These are phyloP conservation scores for Chrysopogon serrulatus DNA, from an alignment of 176 grass and related monocot species.

Conservation along the genomic window DNA sequence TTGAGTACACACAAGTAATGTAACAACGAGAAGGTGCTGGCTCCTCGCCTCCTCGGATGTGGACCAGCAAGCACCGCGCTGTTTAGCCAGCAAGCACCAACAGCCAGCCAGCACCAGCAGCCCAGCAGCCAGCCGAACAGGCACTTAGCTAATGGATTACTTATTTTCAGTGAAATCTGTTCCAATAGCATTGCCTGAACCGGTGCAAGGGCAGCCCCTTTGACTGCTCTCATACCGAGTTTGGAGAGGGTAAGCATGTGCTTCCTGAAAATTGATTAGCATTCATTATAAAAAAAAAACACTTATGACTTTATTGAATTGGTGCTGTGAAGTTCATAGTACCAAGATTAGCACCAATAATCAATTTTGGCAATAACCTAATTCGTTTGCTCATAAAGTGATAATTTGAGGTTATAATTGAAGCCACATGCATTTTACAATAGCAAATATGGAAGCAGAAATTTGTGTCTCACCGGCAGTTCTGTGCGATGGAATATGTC, in stretches of 20 bases:
- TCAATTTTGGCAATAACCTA: background rate
- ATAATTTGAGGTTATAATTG: conserved; percentile 14
- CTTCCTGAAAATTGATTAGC: background rate
- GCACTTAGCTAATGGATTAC: no score
- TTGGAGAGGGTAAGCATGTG: background rate
- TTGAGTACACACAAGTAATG: background rate
- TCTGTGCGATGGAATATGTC: conserved; percentile 10
- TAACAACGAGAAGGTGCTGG: background rate
- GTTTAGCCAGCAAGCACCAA: no score
- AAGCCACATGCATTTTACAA: conserved; percentile 8
- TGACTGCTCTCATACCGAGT: background rate
- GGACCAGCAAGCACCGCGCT: no score
- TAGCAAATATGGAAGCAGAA: conserved; percentile 19
- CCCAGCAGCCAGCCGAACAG: no score
- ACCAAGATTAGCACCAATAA: conserved; percentile 16
- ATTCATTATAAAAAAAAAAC: background rate
- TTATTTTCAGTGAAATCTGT: background rate
- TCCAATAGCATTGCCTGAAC: background rate
- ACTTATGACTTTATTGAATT: background rate
- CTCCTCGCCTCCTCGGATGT: no score
- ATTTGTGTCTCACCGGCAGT: background rate
- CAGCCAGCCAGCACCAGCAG: no score
- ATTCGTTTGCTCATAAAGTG: background rate
- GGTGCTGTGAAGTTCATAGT: background rate
- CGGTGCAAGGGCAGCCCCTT: background rate